Conservation (phyloP, 2,329 filamentous ascomycete genomes). For the Reticulascus tulasneorum region DNA sequence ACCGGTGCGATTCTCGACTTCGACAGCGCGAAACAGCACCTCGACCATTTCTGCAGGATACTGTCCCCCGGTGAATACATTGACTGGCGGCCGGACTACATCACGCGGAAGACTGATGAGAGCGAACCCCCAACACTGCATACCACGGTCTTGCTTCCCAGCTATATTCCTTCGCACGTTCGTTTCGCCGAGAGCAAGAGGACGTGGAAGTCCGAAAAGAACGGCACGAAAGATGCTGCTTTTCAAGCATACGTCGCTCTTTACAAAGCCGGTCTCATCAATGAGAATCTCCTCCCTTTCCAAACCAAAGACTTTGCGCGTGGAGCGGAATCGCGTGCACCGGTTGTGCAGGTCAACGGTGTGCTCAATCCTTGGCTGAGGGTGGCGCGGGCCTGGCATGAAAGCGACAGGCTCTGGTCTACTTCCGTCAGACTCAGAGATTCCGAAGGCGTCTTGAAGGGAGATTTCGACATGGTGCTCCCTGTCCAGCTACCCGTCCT, state of each 20-base stretch:
- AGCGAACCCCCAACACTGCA: conserved; percentile 28
- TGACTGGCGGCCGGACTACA: conserved; percentile 65
- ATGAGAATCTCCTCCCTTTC: conserved; percentile 71
- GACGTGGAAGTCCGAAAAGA: conserved; percentile 67
- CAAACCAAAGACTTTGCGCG: conserved; percentile 34
- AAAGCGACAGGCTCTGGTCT: conserved; percentile 22
- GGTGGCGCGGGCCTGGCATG: conserved; percentile 40
- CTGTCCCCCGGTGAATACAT: conserved; percentile 56
- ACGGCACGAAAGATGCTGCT: conserved; percentile 75
- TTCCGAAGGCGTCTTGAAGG: conserved; percentile 22
- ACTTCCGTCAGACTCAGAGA: conserved; percentile 17
- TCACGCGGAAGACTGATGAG: conserved; percentile 38
- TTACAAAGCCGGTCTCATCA: conserved; percentile 67
- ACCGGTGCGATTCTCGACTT: conserved; percentile 65
- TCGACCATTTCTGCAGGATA: conserved; percentile 75
- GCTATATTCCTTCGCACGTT: conserved; percentile 60
- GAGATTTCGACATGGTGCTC: conserved; percentile 38
- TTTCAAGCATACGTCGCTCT: conserved; percentile 74
- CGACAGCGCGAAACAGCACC: conserved; percentile 68
- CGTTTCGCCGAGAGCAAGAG: conserved; percentile 47
- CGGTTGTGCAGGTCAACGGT: conserved; percentile 30
- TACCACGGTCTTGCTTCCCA: conserved; percentile 68
- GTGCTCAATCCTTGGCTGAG: conserved; percentile 43
- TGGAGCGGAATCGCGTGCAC: conserved; percentile 31
- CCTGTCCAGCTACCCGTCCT: conserved; percentile 37